phyloP scores from a whole-genome alignment of 2,329 filamentous ascomycete species.

The Stemphylium vesicarium region DNA sequence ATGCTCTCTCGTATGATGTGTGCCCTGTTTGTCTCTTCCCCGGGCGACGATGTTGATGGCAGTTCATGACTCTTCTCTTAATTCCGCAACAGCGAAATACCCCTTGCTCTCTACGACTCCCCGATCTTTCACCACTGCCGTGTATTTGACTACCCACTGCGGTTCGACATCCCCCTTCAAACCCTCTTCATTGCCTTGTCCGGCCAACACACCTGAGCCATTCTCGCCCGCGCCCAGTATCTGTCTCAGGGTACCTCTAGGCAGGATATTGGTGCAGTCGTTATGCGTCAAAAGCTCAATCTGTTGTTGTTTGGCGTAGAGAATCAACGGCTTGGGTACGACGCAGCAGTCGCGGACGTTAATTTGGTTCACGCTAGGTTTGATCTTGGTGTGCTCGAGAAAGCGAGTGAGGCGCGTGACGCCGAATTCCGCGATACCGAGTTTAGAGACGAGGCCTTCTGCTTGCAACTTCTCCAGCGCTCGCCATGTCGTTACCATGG shows the following conservation, averaged over 20 bases:
- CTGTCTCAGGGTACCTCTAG: conserved; percentile 81
- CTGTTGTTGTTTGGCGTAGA: conserved; percentile 79
- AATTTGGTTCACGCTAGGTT: conserved; percentile 90
- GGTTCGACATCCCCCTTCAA: conserved; percentile 80
- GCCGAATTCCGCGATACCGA: conserved; percentile 92
- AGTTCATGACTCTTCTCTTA: conserved; percentile 47
- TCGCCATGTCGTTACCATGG: conserved; percentile 70
- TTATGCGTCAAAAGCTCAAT: conserved; percentile 93
- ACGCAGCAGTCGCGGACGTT: conserved; percentile 96
- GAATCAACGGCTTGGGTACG: conserved; percentile 84
- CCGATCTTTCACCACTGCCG: conserved; percentile 88
- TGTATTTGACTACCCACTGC: conserved; percentile 97
- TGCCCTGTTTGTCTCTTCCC: no score
- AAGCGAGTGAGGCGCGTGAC: conserved; percentile 81
- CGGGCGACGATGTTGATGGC: no score
- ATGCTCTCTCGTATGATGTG: no score
- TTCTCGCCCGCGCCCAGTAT: conserved; percentile 74
- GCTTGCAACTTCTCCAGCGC: conserved; percentile 75
- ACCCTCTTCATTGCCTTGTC: conserved; percentile 60
- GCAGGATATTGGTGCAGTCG: conserved; percentile 90
- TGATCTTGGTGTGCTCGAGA: conserved; percentile 71
- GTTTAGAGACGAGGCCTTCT: conserved; percentile 72
- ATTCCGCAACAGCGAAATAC: conserved; percentile 86
- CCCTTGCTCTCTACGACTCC: conserved; percentile 99
- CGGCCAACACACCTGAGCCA: conserved; percentile 78